Conservation (phyloP, 2,329 filamentous ascomycete species). For the Talaromyces sp. region DNA sequence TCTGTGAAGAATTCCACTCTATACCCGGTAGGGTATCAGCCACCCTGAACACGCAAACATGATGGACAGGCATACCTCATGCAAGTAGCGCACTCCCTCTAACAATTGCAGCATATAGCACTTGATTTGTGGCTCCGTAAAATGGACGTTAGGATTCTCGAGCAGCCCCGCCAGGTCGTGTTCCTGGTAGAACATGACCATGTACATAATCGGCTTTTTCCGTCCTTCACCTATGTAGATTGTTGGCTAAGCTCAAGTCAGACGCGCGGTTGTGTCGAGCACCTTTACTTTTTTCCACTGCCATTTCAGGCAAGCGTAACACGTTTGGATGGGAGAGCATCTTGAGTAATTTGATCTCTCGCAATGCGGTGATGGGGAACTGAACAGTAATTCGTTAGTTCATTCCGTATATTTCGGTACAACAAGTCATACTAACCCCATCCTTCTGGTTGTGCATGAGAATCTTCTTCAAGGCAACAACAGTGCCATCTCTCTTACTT, state of each 20-base stretch:
- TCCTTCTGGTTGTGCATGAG: constrained; percentile 99
- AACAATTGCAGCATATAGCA: constrained; percentile 95
- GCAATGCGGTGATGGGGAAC: constrained; percentile 96
- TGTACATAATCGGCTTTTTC: constrained; percentile 82
- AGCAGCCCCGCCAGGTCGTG: constrained; percentile 96
- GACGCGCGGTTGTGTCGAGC: constrained; percentile 18
- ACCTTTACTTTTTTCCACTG: constrained; percentile 72
- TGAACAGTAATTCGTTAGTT: constrained; percentile 30
- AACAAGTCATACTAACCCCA: constrained; percentile 57
- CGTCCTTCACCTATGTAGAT: constrained; percentile 63
- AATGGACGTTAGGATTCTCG: constrained; percentile 86
- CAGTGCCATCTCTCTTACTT: constrained; percentile 67
- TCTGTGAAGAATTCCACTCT: constrained; percentile 80
- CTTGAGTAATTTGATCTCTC: constrained; percentile 97
- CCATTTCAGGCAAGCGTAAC: constrained; percentile 88
- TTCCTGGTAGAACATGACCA: constrained; percentile 99
- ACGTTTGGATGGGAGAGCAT: constrained; percentile 89
- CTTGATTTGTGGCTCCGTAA: constrained; percentile 89
- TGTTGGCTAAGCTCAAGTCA: constrained; percentile 21
- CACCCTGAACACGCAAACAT: constrained; percentile 1
- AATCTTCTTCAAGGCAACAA: constrained; percentile 95
- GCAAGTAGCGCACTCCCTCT: constrained; percentile 83
- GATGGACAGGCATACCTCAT: constrained; percentile 56
- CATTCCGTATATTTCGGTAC: too few relatives aligned
- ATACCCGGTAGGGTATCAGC: constrained; percentile 18